These are phyloP conservation scores for Aspergillus tanneri DNA, from an alignment of 2,329 filamentous ascomycete genomes.

Conservation along the genomic window DNA sequence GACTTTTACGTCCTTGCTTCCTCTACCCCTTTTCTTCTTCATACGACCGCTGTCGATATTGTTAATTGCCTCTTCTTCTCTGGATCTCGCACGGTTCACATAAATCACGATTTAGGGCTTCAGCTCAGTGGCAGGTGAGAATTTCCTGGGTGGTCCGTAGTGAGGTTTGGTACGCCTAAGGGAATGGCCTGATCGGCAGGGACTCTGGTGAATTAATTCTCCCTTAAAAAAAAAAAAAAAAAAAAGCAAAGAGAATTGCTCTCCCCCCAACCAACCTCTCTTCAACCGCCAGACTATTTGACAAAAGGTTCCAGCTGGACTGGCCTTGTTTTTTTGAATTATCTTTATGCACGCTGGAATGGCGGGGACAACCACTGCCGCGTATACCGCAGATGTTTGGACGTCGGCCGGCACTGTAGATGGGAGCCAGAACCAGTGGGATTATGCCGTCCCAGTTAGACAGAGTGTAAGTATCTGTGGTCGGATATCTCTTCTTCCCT, in stretches of 20 bases:
- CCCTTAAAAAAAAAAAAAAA: conserved; percentile 18
- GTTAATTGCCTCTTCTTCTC: conserved; percentile 12
- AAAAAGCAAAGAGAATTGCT: too few relatives aligned
- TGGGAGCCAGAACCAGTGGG: conserved; percentile 36
- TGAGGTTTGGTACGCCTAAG: conserved; percentile 13
- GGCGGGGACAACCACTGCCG: conserved; percentile 42
- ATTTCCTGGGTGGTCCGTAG: conserved; percentile 11
- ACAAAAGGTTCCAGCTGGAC: conserved; percentile 33
- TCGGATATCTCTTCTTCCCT: not conserved
- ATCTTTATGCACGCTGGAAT: conserved; percentile 30
- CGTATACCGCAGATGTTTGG: conserved; percentile 42
- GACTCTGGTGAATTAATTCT: conserved; percentile 15
- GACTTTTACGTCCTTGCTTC: conserved; percentile 10
- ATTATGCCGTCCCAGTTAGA: conserved; percentile 38
- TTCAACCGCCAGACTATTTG: conserved; percentile 13
- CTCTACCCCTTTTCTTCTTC: conserved; percentile 19
- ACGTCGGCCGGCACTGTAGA: conserved; percentile 36
- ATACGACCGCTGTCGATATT: conserved; percentile 3
- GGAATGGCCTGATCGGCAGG: conserved; percentile 33
- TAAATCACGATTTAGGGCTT: conserved; percentile 7
- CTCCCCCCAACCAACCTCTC: conserved; percentile 3
- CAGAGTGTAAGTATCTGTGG: conserved; percentile 31
- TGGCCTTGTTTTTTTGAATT: conserved; percentile 28
- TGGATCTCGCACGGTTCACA: conserved; percentile 15
- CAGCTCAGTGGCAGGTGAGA: conserved; percentile 7